phyloP scores from a whole-genome alignment of 495 filamentous ascomycete species.

The Thermothielavioides terrestris region DNA sequence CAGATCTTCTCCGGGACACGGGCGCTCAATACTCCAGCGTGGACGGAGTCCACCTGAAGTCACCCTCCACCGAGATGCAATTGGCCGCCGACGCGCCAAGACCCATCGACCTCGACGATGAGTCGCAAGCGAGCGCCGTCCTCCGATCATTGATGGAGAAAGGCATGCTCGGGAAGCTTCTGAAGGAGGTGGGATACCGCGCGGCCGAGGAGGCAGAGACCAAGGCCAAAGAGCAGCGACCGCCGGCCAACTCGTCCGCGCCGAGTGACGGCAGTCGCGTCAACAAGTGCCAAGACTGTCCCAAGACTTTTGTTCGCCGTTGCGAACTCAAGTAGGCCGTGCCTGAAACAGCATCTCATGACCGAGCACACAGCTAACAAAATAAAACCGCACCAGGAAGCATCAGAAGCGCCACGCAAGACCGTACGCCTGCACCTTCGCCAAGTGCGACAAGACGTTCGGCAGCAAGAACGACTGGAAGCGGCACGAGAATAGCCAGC shows the following conservation, averaged over 20 bases:
- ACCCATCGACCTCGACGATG: slow-evolving; percentile 17
- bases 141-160: slow-evolving; percentile 8
- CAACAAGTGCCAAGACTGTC: slow-evolving; percentile 42
- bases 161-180: slow-evolving; percentile 17
- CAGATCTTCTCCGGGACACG: neutral
- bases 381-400: slow-evolving; percentile 48
- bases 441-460: slow-evolving; percentile 64
- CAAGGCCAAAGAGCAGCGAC: slow-evolving; percentile 1
- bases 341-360: neutral
- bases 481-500: slow-evolving; percentile 84
- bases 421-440: slow-evolving; percentile 82
- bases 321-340: slow-evolving; percentile 63
- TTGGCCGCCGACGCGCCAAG: neutral
- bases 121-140: slow-evolving; percentile 11
- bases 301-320: slow-evolving; percentile 46
- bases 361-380: neutral
- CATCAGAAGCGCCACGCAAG: slow-evolving; percentile 79
- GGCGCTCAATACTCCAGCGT: neutral
- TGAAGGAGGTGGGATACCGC: slow-evolving; percentile 28
- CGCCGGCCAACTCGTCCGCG: neutral
- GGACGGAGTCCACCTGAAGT: neutral
- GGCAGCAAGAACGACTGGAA: slow-evolving; percentile 98
- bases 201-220: slow-evolving; percentile 12
- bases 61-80: neutral
- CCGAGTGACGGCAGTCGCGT: neutral